Evolutionary conservation across 257 asterid genomes (phyloP).

Genomic region (Paulownia fortunei): DNA sequence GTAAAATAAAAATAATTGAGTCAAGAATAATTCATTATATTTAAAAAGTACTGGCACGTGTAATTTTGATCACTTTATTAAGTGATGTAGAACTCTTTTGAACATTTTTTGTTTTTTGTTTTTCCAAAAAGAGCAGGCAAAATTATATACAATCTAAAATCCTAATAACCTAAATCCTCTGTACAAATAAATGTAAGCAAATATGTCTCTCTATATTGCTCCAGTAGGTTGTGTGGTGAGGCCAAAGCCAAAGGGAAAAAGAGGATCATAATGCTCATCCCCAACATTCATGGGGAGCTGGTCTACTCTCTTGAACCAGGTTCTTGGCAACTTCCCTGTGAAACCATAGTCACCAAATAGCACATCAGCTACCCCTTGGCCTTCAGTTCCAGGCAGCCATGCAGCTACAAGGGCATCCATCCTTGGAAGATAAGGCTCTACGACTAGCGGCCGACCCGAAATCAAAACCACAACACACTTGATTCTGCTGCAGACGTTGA

Average conservation of each 20-base stretch:
- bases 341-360: conserved; percentile 36
- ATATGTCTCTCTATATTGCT: too few species aligned
- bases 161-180: too few species aligned
- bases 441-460: conserved; percentile 56
- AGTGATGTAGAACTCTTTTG: too few species aligned
- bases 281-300: conserved; percentile 40
- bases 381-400: conserved; percentile 65
- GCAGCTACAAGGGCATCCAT: conserved; percentile 64
- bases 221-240: conserved; percentile 39
- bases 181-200: too few species aligned
- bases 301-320: conserved; percentile 35
- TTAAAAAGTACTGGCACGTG: too few species aligned
- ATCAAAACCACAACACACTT: conserved; percentile 57
- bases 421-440: conserved; percentile 43
- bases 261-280: conserved; percentile 42
- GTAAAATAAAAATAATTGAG: too few species aligned
- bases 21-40: too few species aligned
- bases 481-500: conserved; percentile 42
- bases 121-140: too few species aligned
- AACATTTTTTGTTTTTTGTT: too few species aligned
- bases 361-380: conserved; percentile 52
- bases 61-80: too few species aligned
- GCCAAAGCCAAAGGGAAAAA: conserved; percentile 48
- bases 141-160: too few species aligned
- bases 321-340: conserved; percentile 33